Conservation (phyloP, 1,284 basidiomycete genomes). For the Xerocomus amazonicus region DNA sequence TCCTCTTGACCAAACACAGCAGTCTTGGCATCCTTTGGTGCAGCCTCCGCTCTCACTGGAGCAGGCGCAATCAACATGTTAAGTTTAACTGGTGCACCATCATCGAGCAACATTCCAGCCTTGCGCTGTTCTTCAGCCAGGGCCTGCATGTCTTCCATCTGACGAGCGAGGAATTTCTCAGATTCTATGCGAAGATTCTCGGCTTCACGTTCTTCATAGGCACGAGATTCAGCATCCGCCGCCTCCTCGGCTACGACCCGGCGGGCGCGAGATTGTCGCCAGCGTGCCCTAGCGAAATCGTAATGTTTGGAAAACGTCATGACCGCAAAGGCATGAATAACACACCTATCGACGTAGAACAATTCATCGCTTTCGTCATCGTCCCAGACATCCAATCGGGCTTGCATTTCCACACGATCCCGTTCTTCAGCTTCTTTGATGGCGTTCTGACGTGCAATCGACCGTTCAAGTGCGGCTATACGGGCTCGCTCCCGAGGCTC, state of each 20-base stretch:
- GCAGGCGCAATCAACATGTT: constrained; percentile 63
- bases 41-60: constrained; percentile 44
- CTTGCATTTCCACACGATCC: constrained; percentile 66
- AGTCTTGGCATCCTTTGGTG: constrained; percentile 47
- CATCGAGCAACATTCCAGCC: constrained; percentile 84
- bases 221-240: constrained; percentile 77
- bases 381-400: constrained; percentile 79
- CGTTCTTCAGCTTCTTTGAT: constrained; percentile 73
- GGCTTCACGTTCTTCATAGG: constrained; percentile 78
- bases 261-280: constrained; percentile 68
- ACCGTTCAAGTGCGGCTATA: constrained; percentile 70
- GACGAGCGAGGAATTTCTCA: constrained; percentile 81
- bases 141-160: constrained; percentile 89
- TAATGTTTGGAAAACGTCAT: not conserved
- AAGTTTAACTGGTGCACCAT: constrained; percentile 82
- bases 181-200: constrained; percentile 82
- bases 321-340: constrained; percentile 12
- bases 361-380: constrained; percentile 86
- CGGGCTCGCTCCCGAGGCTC: constrained; percentile 65
- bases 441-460: constrained; percentile 66
- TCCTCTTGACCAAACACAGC: constrained; percentile 72
- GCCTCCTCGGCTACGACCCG: constrained; percentile 71
- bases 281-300: constrained; percentile 51
- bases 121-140: constrained; percentile 84
- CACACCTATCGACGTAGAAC: constrained; percentile 81